phyloP scores from a whole-genome alignment of 257 asterid genomes.

The Solanum virginianum region DNA sequence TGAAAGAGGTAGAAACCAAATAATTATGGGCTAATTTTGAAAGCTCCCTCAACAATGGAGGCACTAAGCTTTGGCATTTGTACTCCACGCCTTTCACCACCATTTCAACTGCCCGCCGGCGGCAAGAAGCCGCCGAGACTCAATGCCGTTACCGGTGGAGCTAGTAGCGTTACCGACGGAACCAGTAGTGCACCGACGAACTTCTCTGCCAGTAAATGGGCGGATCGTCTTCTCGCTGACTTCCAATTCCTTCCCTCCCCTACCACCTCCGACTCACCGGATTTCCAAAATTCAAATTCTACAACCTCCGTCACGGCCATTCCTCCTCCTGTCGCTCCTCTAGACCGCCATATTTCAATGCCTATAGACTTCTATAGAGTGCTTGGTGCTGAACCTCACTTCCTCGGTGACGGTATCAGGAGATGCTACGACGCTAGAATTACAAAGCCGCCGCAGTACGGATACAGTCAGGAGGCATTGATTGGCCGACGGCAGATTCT shows the following conservation, averaged over 20 bases:
- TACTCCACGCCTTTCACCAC: slow-evolving; percentile 31
- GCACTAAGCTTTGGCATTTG: slow-evolving; percentile 33
- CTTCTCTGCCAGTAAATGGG: slow-evolving; percentile 76
- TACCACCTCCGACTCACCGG: slow-evolving; percentile 20
- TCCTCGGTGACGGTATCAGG: slow-evolving; percentile 88
- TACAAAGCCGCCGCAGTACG: slow-evolving; percentile 82
- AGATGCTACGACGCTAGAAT: slow-evolving; percentile 79
- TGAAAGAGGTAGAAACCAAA: neutral
- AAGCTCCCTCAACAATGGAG: slow-evolving; percentile 28
- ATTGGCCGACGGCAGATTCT: slow-evolving; percentile 80
- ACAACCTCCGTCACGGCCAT: slow-evolving; percentile 13
- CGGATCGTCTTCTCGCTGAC: slow-evolving; percentile 90
- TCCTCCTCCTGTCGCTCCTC: slow-evolving; percentile 34
- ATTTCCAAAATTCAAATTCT: slow-evolving; percentile 14
- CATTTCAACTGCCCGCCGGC: slow-evolving; percentile 4
- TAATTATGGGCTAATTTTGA: neutral
- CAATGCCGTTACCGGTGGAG: slow-evolving; percentile 53
- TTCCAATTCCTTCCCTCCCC: slow-evolving; percentile 84
- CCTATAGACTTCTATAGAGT: slow-evolving; percentile 81
- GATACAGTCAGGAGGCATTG: slow-evolving; percentile 76
- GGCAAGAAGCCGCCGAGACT: slow-evolving; percentile 23
- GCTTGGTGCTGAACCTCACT: slow-evolving; percentile 86
- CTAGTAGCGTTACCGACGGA: neutral
- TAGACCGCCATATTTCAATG: slow-evolving; percentile 62
- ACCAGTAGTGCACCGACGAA: slow-evolving; percentile 3